These are phyloP conservation scores for Trichophyton verrucosum DNA, from an alignment of 2,329 filamentous ascomycete genomes.

Conservation along the genomic window DNA sequence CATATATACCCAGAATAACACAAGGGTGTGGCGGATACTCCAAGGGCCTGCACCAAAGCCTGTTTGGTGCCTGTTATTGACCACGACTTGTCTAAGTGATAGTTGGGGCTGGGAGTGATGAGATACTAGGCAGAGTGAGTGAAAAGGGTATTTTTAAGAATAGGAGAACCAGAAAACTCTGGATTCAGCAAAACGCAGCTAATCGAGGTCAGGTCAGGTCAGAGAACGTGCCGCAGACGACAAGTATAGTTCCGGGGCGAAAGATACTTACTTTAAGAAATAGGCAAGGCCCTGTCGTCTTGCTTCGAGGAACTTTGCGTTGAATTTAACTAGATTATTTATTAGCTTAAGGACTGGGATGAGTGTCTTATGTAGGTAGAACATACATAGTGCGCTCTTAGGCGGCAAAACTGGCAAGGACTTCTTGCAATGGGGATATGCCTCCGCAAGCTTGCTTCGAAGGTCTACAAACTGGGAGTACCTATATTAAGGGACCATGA, in stretches of 20 bases:
- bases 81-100: background rate
- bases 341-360: slow-evolving; percentile 13
- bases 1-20: background rate
- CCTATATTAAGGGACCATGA: slow-evolving; percentile 28
- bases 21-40: background rate
- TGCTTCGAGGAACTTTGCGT: slow-evolving; percentile 72
- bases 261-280: slow-evolving; percentile 66
- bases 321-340: slow-evolving; percentile 46
- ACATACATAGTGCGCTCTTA: slow-evolving; percentile 75
- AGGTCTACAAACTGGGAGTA: slow-evolving; percentile 93
- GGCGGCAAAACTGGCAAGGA: slow-evolving; percentile 85
- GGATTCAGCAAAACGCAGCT: slow-evolving; percentile 88
- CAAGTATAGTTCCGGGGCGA: background rate
- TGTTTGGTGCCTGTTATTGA: background rate
- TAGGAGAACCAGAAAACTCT: slow-evolving; percentile 81
- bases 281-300: slow-evolving; percentile 73
- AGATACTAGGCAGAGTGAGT: slow-evolving; percentile 7
- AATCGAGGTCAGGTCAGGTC: slow-evolving; percentile 10
- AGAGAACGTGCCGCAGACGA: background rate
- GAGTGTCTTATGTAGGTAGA: background rate
- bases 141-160: slow-evolving; percentile 85
- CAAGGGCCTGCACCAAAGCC: background rate
- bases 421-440: slow-evolving; percentile 71
- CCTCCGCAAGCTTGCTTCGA: slow-evolving; percentile 56
- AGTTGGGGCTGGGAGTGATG: background rate